These are phyloP conservation scores for Hyphopichia pseudoburtonii DNA, from an alignment of 1,139 yeast species.

Conservation along the genomic window DNA sequence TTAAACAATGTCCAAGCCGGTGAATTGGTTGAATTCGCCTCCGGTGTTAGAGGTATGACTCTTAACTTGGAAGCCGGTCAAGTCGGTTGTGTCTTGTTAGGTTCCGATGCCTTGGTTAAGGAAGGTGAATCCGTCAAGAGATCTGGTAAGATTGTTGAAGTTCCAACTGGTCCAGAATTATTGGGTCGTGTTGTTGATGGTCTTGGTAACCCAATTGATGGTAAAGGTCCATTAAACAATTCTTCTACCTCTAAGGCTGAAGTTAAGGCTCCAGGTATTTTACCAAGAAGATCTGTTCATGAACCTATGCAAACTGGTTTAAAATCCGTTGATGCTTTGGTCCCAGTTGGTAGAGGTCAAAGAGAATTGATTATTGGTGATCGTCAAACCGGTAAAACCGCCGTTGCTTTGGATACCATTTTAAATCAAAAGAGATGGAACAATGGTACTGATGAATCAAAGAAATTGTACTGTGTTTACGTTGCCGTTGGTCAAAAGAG, in stretches of 20 bases:
- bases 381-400: constrained; percentile 99
- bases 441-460: constrained; percentile 88
- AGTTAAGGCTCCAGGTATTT: constrained; percentile 99
- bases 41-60: constrained; percentile 99
- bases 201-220: constrained; percentile 98
- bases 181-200: constrained; percentile 99
- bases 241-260: constrained; percentile 90
- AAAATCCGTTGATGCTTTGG: constrained; percentile 98
- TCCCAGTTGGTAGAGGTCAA: constrained; percentile 99
- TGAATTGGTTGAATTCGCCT: constrained; percentile 98
- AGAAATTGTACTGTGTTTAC: constrained; percentile 99
- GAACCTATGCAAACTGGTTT: constrained; percentile 99
- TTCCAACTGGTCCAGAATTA: constrained; percentile 97
- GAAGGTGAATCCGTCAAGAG: constrained; percentile 99
- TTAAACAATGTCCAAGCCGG: constrained; percentile 99
- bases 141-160: constrained; percentile 99
- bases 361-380: constrained; percentile 99
- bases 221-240: constrained; percentile 97
- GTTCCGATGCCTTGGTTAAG: constrained; percentile 97
- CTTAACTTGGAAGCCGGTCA: constrained; percentile 99
- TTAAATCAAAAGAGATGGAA: constrained; percentile 99
- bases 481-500: constrained; percentile 99
- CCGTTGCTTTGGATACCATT: constrained; percentile 97
- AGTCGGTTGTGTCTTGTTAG: constrained; percentile 99
- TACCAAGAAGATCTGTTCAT: constrained; percentile 97